Conservation (phyloP, 495 filamentous ascomycete genomes). For the Copromyces sp. region DNA sequence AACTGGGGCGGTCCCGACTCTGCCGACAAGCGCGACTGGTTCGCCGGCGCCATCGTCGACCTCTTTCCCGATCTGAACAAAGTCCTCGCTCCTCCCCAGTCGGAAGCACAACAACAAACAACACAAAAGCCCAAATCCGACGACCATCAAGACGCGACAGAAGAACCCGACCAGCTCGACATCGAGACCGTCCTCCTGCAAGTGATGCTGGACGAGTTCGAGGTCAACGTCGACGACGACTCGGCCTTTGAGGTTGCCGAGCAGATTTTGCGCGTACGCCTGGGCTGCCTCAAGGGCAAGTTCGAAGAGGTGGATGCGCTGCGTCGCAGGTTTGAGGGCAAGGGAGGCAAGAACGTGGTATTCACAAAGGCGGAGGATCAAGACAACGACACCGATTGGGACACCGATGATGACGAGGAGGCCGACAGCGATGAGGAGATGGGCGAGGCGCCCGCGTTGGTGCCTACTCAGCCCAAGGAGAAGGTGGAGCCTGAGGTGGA, state of each 20-base stretch:
- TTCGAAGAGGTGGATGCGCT: constrained; percentile 59
- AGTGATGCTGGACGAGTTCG: constrained; percentile 92
- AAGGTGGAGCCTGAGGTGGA: constrained; percentile 70
- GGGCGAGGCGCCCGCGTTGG: constrained; percentile 57
- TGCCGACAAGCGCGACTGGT: constrained; percentile 87
- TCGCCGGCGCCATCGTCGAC: constrained; percentile 80
- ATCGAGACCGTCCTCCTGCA: constrained; percentile 75
- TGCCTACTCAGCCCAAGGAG: constrained; percentile 44
- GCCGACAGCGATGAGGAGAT: constrained; percentile 44
- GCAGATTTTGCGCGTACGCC: constrained; percentile 56
- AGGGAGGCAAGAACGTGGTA: constrained; percentile 32
- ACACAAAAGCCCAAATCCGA: background rate
- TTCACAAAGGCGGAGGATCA: constrained; percentile 52
- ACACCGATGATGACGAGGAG: constrained; percentile 39
- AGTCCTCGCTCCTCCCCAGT: constrained; percentile 13
- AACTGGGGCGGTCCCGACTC: constrained; percentile 83
- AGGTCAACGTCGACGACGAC: constrained; percentile 82
- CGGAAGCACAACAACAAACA: background rate
- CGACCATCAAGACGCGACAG: constrained; percentile 1
- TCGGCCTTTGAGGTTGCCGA: constrained; percentile 64
- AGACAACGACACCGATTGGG: constrained; percentile 50
- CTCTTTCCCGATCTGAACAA: constrained; percentile 55
- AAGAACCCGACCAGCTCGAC: constrained; percentile 69
- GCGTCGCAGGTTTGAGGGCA: constrained; percentile 52
- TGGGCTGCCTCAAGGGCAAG: constrained; percentile 50